Evolutionary conservation across 495 filamentous ascomycete genomes (phyloP).

Genomic region (Tetracladium setigerum): DNA sequence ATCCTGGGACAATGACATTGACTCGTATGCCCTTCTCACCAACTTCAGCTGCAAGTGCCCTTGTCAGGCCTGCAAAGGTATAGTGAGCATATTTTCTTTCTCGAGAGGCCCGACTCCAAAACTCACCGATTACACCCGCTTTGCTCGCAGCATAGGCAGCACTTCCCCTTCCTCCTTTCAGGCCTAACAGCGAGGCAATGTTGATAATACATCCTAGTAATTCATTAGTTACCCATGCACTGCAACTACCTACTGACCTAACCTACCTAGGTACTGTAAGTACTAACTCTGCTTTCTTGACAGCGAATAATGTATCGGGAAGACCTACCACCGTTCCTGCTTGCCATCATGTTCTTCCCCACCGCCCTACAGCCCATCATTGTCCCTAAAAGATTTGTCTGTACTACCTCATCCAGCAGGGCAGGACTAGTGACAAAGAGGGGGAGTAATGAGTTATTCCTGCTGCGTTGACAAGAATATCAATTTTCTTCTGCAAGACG

Average conservation of each 20-base stretch:
- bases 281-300: not conserved
- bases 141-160: slow-evolving; percentile 74
- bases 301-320: not conserved
- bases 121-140: slow-evolving; percentile 61
- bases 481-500: slow-evolving; percentile 17
- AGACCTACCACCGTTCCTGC: slow-evolving; percentile 25
- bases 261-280: too few relatives aligned
- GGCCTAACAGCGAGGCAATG: slow-evolving; percentile 62
- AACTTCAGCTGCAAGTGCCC: slow-evolving; percentile 59
- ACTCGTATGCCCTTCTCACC: slow-evolving; percentile 52
- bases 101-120: not conserved
- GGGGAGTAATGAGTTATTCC: slow-evolving; percentile 56
- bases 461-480: slow-evolving; percentile 72
- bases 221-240: too few relatives aligned
- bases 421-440: slow-evolving; percentile 37
- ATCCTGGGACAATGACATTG: slow-evolving; percentile 79
- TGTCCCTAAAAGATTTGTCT: slow-evolving; percentile 67
- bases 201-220: slow-evolving; percentile 66
- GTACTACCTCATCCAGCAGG: slow-evolving; percentile 42
- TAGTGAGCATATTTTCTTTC: not conserved
- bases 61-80: slow-evolving; percentile 46
- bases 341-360: slow-evolving; percentile 39
- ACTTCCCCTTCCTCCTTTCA: slow-evolving; percentile 55
- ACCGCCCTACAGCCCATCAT: slow-evolving; percentile 55
- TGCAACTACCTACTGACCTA: too few relatives aligned